Percentiles rank a stretch among this genome's conserved stretches.
phyloP scores from a whole-genome alignment of 169 alveolate genomes.

The Perkinsus chesapeaki region DNA sequence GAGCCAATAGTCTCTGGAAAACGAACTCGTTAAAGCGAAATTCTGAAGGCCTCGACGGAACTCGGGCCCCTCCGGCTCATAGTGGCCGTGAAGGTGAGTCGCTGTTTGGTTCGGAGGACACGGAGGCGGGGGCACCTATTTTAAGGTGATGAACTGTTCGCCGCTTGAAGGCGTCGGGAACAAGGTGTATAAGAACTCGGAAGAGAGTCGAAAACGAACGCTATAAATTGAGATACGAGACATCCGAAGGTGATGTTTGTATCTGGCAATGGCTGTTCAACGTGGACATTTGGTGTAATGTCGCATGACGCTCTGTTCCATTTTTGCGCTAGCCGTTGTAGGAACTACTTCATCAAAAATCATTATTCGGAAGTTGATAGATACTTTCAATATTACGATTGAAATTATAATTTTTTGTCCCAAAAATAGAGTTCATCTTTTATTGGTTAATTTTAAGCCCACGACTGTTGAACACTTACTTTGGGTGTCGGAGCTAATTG shows the following conservation, averaged over 20 bases:
- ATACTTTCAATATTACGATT: neutral
- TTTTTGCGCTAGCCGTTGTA: too few species aligned
- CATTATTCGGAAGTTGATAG: neutral
- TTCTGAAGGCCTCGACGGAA: neutral
- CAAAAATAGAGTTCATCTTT: too few species aligned
- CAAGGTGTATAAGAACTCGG: too few species aligned
- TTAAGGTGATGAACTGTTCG: neutral
- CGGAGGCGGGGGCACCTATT: neutral
- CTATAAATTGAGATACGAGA: too few species aligned
- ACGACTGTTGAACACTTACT: neutral
- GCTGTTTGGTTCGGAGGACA: neutral
- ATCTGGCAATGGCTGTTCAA: too few species aligned
- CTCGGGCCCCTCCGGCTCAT: neutral
- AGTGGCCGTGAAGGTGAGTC: neutral
- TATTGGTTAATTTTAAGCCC: too few species aligned
- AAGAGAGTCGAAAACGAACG: too few species aligned
- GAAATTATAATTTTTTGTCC: neutral
- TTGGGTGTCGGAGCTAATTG: neutral
- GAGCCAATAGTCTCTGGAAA: neutral
- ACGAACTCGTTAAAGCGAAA: neutral
- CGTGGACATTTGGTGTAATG: too few species aligned
- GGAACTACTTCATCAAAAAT: too few species aligned
- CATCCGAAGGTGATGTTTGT: too few species aligned
- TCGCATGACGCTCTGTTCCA: too few species aligned
- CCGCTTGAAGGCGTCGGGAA: neutral